Evolutionary conservation across 2,329 filamentous ascomycete genomes (phyloP).

Genomic region (Colletotrichum sidae): DNA sequence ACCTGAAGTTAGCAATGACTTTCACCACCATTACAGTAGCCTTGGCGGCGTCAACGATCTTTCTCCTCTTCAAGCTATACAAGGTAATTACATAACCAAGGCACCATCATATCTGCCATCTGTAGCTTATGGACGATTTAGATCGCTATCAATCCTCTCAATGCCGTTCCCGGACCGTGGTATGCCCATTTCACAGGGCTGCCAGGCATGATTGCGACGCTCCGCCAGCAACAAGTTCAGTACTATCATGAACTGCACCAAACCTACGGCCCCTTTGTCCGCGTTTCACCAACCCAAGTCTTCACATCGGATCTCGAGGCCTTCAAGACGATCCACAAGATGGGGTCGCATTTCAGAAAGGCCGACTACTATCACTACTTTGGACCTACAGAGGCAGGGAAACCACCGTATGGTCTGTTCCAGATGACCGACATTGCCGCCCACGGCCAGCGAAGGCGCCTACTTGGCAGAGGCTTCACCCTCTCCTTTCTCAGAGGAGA

Average conservation of each 20-base stretch:
- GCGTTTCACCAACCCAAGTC: constrained; percentile 3
- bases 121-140: not conserved
- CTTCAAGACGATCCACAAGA: constrained; percentile 14
- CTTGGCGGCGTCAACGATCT: no score
- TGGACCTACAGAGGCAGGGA: constrained; percentile 6
- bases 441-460: constrained; percentile 43
- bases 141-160: not conserved
- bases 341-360: constrained; percentile 8
- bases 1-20: no score
- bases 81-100: no score
- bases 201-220: constrained; percentile 6
- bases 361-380: constrained; percentile 15
- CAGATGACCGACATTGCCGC: constrained; percentile 8
- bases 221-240: not conserved
- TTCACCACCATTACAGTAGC: no score
- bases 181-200: constrained; percentile 10
- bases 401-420: constrained; percentile 11
- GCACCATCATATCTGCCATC: no score
- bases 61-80: no score
- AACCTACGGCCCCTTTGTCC: constrained; percentile 6
- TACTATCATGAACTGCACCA: constrained; percentile 3
- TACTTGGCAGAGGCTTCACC: constrained; percentile 54
- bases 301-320: not conserved
- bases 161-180: constrained; percentile 10
- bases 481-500: constrained; percentile 47